These are phyloP conservation scores for Venturia aucupariae DNA, from an alignment of 2,329 filamentous ascomycete species.

Conservation along the genomic window DNA sequence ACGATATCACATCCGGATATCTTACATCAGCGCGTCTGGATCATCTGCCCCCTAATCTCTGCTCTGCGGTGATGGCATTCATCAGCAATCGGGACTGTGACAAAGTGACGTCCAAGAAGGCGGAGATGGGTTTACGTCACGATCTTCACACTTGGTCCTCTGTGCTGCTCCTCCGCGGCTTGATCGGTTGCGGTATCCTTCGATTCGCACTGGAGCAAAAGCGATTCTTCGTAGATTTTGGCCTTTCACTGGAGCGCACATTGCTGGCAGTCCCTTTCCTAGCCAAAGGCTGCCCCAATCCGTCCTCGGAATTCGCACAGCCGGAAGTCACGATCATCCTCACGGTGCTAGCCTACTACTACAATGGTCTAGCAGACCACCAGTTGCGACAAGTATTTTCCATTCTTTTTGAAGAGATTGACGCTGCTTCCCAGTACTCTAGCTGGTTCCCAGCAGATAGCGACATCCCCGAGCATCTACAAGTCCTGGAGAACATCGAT, in stretches of 20 bases:
- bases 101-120: neutral
- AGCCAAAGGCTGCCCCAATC: conserved; percentile 54
- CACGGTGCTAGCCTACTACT: conserved; percentile 60
- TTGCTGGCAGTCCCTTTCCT: conserved; percentile 47
- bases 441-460: conserved; percentile 35
- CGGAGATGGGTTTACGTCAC: too few species aligned
- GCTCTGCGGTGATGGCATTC: neutral
- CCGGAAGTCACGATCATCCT: conserved; percentile 57
- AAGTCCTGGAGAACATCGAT: conserved; percentile 43
- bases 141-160: conserved; percentile 1
- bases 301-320: conserved; percentile 59
- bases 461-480: conserved; percentile 30
- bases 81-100: neutral
- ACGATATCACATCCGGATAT: neutral
- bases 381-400: conserved; percentile 42
- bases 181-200: conserved; percentile 52
- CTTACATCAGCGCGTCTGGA: conserved; percentile 17
- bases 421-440: conserved; percentile 43
- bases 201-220: conserved; percentile 48
- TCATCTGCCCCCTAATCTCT: too few species aligned
- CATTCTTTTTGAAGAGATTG: conserved; percentile 42
- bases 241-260: conserved; percentile 32
- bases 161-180: conserved; percentile 51
- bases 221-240: conserved; percentile 57
- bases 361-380: conserved; percentile 44